Base-by-base conservation (phyloP, 257 asterid genomes). In the Solanum paucissectum region DNA sequence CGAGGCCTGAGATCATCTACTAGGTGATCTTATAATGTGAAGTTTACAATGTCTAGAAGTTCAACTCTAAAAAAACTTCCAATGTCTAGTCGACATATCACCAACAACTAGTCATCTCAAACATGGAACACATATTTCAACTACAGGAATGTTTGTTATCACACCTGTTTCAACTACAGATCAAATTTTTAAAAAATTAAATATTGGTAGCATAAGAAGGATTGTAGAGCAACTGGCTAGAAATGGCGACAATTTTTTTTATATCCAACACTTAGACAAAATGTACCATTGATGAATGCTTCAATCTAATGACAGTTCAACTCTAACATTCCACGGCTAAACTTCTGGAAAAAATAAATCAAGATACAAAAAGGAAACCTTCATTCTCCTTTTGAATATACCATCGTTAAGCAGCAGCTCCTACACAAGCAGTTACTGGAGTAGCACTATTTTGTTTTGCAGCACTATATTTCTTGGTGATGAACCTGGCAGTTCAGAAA, bases 391-490 rank as follows among this genome's bases (percentile, higher is more conserved):
- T 44, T 20, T 27, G 29, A 23, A 29, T 33, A 27, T 66, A 44
- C 87, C 87, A 66, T 88, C 42, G 86, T 94, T 92, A 96, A 73
- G 95, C 95, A 29, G 95, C 90, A 21, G 92, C 94, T 72, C 95
- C 95, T 12, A 94, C 90, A 91, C 95, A 95, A 68, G 98, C 98
- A 13, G 98, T 95, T 81, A 93, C 98, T 3, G 99, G 98, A 55
- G 96, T 92, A 84, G 86, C 90, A 87, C 87, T 90, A 68, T 85
- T 93, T 90, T 90, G 96, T 88, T 94, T 95, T 2, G 91, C 92
- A 2, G 92, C 87, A 85, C 99, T 95, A 93, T 97, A 97, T 91
- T 96, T 97, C 94, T 95, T 94, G 83, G 99, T 97, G 88, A 97
- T 94, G 93, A 97, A 97, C 90, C 99, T 97, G 95, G 87, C 36